Percentiles rank a stretch among this genome's conserved stretches.
phyloP scores from a whole-genome alignment of 2,329 filamentous ascomycete species.

The Fusarium sp. region DNA sequence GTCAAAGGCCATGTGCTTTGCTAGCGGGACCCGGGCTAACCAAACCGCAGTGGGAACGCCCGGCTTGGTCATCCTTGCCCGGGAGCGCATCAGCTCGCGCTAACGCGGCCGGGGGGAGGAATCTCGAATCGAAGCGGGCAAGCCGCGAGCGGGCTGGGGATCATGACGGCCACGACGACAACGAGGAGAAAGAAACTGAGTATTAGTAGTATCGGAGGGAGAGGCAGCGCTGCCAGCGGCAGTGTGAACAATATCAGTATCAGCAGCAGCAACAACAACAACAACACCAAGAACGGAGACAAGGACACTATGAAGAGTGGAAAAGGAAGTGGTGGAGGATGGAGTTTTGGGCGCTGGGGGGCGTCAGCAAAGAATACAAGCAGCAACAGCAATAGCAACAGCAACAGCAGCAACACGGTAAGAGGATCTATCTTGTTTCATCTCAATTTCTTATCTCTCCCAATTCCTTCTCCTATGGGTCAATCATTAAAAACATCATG shows the following conservation, averaged over 20 bases:
- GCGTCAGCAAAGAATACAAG: constrained; percentile 19
- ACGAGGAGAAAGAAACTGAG: constrained; percentile 32
- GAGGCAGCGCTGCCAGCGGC: not conserved
- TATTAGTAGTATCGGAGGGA: not conserved
- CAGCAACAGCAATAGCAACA: constrained; percentile 3
- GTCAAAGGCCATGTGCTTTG: not conserved
- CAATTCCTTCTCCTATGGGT: not conserved
- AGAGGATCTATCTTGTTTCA: not conserved
- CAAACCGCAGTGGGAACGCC: constrained; percentile 6
- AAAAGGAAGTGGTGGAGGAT: constrained; percentile 20
- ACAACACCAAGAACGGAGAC: constrained; percentile 12
- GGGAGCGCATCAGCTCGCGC: constrained; percentile 6
- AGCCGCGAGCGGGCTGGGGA: not conserved
- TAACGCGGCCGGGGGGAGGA: constrained; percentile 1
- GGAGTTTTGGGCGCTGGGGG: constrained; percentile 34
- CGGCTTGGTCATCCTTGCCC: not conserved
- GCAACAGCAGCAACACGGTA: constrained; percentile 7
- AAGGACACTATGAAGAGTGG: constrained; percentile 30
- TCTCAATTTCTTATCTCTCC: not conserved
- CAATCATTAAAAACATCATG: not conserved
- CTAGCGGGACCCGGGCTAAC: constrained; percentile 18
- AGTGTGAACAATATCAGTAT: not conserved
- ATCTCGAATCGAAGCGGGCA: constrained; percentile 1
- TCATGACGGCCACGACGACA: constrained; percentile 15
- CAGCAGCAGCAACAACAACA: not conserved